These are phyloP conservation scores for Fagopyrum tataricum DNA, from an alignment of 148 eudicot genomes.

Conservation along the genomic window DNA sequence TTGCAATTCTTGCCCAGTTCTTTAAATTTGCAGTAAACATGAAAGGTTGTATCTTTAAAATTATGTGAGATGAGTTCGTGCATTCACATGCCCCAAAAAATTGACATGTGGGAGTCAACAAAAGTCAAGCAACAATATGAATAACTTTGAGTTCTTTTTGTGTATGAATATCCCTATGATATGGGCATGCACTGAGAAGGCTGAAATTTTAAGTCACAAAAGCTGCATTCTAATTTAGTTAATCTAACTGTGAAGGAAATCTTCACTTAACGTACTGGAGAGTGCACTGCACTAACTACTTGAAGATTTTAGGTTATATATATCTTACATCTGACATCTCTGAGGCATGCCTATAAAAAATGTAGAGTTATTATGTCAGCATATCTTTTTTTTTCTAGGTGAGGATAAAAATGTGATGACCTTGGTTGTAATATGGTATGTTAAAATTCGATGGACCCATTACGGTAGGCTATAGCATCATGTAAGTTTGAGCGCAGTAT, in stretches of 20 bases:
- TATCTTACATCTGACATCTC: too few relatives aligned
- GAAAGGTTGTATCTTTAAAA: background rate
- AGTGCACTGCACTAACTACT: background rate
- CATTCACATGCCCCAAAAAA: slow-evolving; percentile 1
- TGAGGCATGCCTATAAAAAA: too few relatives aligned
- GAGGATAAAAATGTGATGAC: too few relatives aligned
- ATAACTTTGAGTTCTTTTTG: background rate
- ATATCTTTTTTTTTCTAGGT: too few relatives aligned
- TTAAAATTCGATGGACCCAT: too few relatives aligned
- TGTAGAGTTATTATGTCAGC: too few relatives aligned
- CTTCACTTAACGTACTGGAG: background rate
- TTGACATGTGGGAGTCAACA: slow-evolving; percentile 10
- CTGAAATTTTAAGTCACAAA: background rate
- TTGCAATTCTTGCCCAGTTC: background rate
- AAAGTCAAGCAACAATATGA: background rate
- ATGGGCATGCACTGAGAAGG: slow-evolving; percentile 1
- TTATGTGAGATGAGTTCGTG: background rate
- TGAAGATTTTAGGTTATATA: background rate
- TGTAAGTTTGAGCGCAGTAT: too few relatives aligned
- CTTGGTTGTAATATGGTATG: too few relatives aligned
- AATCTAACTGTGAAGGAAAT: background rate
- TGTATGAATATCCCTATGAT: background rate
- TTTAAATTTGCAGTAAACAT: background rate
- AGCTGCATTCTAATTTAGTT: background rate
- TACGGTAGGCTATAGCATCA: too few relatives aligned